Evolutionary conservation across 805 yeast genomes (phyloP), one percentile per base, ranked within the genome.

Genomic region (Ogataea thermomethanolica): DNA sequence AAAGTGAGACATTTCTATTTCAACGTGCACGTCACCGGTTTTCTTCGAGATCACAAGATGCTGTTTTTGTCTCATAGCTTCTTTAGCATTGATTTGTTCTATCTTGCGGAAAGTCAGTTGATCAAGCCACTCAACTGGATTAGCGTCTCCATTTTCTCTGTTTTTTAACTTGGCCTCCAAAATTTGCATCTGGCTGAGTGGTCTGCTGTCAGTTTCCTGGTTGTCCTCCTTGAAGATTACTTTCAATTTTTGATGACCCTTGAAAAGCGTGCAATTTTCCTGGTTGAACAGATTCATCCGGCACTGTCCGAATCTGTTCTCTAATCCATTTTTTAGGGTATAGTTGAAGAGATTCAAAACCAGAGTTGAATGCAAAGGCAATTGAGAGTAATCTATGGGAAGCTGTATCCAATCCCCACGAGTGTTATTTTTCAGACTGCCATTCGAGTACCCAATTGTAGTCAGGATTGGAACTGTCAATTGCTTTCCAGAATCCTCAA

Each of bases 71-170:
- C 30, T 25, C 15, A 27, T 22, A 5, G 41, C 27, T 21, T 49
- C 44, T 15, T 49, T 27, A 40, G 43, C 44, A 44, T 64, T 63
- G 35, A 64, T 52, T 35, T 57, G 61, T 48, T 76, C 79, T 30
- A 82, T 69, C 44, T 69, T 67, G 9, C 85, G 68, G 46, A 80
- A 69, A 0, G 83, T 74, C 41, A 84, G 51, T 32, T 75, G 69
- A 54, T 88, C 95, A 8, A 89, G 66, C 97, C 97, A 90, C 35
- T 73, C 77, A 1, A 76, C 60, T 6, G 74, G 61, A 5, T 73
- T 64, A 20, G 78, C 66, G 20, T 84, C 90, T 1, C 89, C 89
- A 45, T 74, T 70, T 53, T 83, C 89, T 53, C 80, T 84, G 35
- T 62, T 64, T 47, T 83, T 80, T 29, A 84, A 65, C 35, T 73